A percentile compares a stretch with the other conserved stretches of the same genome.
Conservation (phyloP, 139 green algal species). For the Closterium sp. region DNA sequence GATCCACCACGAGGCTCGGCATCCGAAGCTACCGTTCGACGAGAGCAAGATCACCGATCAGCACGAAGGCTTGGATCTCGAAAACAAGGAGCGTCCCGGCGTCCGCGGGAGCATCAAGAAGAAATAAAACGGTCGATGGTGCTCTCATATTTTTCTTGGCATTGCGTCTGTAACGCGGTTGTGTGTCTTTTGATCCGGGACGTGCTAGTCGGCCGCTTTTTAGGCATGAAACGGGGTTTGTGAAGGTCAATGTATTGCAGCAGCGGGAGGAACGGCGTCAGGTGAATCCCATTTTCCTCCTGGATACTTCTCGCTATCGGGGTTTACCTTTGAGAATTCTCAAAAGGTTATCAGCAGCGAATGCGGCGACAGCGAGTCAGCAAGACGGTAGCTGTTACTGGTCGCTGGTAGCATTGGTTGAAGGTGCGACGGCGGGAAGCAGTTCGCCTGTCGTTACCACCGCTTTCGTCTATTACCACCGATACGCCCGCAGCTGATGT, state of each 20-base stretch:
- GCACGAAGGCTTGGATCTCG: not conserved
- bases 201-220: not conserved
- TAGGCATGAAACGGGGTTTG: not conserved
- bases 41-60: conserved; percentile 55
- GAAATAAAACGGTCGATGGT: not conserved
- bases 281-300: not conserved
- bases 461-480: too few species aligned
- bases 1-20: conserved; percentile 76
- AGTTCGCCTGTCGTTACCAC: too few species aligned
- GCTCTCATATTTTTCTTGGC: too few species aligned
- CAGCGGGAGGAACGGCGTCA: not conserved
- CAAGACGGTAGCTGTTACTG: too few species aligned
- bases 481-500: too few species aligned
- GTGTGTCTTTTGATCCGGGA: not conserved
- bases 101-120: conserved; percentile 35
- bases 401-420: too few species aligned
- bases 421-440: too few species aligned
- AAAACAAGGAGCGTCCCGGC: conserved; percentile 21
- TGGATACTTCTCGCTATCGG: not conserved
- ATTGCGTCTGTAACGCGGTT: not conserved
- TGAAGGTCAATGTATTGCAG: not conserved
- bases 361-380: too few species aligned
- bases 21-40: conserved; percentile 74
- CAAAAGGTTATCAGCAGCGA: too few species aligned
- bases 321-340: too few species aligned